Conservation (phyloP, 2,329 filamentous ascomycete genomes). For the Pestalotiopsis sp. region DNA sequence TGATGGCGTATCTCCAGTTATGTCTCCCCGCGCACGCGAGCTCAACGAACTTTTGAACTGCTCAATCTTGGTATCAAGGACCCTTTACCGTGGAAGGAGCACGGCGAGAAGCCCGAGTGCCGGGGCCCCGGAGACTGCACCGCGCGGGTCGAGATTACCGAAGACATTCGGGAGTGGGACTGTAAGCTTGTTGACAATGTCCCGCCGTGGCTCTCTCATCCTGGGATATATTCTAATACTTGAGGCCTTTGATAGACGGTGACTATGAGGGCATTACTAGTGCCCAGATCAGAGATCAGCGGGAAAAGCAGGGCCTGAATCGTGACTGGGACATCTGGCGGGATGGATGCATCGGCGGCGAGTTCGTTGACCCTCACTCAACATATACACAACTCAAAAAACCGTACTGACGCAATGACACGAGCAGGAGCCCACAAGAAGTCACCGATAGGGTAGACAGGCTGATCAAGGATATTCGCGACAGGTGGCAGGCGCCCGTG, state of each 20-base stretch:
- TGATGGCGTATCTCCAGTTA: conserved; percentile 52
- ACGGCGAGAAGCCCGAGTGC: conserved; percentile 38
- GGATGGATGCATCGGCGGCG: conserved; percentile 85
- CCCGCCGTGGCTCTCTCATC: background rate
- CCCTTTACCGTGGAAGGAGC: conserved; percentile 70
- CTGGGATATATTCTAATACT: background rate
- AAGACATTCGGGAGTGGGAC: conserved; percentile 82
- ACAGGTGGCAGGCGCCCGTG: conserved; percentile 63
- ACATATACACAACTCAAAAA: background rate
- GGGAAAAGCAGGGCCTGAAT: conserved; percentile 58
- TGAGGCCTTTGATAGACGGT: conserved; percentile 51
- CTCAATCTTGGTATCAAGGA: conserved; percentile 74
- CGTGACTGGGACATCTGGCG: conserved; percentile 82
- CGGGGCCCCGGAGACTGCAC: conserved; percentile 49
- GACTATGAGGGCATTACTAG: conserved; percentile 83
- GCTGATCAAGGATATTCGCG: conserved; percentile 75
- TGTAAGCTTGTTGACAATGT: conserved; percentile 36
- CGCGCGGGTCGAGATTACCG: conserved; percentile 68
- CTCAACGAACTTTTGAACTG: conserved; percentile 88
- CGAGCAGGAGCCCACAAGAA: conserved; percentile 66
- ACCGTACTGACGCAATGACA: background rate
- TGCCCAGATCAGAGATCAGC: conserved; percentile 64
- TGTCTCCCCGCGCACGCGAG: conserved; percentile 83
- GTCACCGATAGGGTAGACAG: conserved; percentile 74
- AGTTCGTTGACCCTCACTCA: conserved; percentile 44